Base-by-base conservation (phyloP, 176 grass and related monocot species). In the Musa troglodytarum region DNA sequence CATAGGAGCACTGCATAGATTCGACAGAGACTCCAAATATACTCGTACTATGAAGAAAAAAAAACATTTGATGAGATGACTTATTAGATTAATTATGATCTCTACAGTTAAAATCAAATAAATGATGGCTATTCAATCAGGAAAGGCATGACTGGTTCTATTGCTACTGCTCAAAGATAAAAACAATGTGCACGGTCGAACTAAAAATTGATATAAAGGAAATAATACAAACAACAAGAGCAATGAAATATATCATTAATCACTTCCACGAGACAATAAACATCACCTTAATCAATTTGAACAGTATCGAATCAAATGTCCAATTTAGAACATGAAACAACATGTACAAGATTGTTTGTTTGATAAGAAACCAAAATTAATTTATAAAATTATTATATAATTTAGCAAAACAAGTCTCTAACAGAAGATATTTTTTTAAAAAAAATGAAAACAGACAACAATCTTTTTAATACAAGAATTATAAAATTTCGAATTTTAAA, bases 1-100 rank as follows among this genome's bases (percentile, higher is more conserved):
- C 93, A 74, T 86, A 92, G 4, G 89, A 88, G 71, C 85, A 96
- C 84, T 92, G 93, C 93, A 96, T 82, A 84, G 87, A 92, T 51
- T 86, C 87, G 65, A 87, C 86, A 63, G 89, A 96, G 80, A 92
- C 92, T 34, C 92, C 92, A 83, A 92, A 92, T 29, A 96, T 76
- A 83, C 87, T 97, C 12, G 75, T 82, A 81, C 93, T 90, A 72
- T 55, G 10, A 17, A 58, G 22, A 50, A 50, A n/a, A 70, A 19
- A 24, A 28, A 65, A 26, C 63, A 65, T 3, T 11, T 65, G 24
- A 3, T 65, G 23, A 26, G 11, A 65, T 65, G 24, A 65, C 63
- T 65, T 28, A 65, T 26, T 22, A 11, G 22, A 11, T 65, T 11
- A 64, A 24, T 10, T 64, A 4, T 10, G 1, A 5, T 3, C 10